Base-by-base conservation (phyloP, 2,329 filamentous ascomycete genomes). In the Hansfordia pulvinata region DNA sequence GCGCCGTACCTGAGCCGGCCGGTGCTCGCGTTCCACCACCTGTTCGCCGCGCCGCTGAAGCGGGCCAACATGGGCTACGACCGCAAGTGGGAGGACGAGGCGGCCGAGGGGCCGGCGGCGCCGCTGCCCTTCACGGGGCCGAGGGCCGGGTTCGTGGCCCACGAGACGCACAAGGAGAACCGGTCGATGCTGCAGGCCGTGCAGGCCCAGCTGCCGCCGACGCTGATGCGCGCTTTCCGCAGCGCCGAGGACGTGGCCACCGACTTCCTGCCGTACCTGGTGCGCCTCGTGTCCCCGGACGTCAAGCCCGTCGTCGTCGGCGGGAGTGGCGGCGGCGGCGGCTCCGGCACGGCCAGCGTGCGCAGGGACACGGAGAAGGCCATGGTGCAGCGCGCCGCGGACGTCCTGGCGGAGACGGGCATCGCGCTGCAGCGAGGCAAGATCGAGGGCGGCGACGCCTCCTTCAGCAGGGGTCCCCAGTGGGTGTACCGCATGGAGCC, bases 401-500 rank as follows among this genome's bases (percentile, higher is more conserved):
- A 77, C 34, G 76, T 86, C 0, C 80, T 98, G 63, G 67, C 71
- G n/a, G 82, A 84, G 11, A 67, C 88, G 10, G 81, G 85, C 10
- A 71, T 96, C 10, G 65, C 69, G 3, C 78, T 96, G 47, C 80
- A 93, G 37, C 78, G 76, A 43, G 78, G 80, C 9, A 75, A 76
- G 40, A 69, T 96, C 22, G 85, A 93, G 43, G 64, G 63, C 9
- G 64, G 63, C 9, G 77, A 81, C 19, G 65, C 66, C 6, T 50
- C 62, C 5, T 59, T 56, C 12, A 62, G 62, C 30, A 67, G 71
- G 18, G 75, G 69, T n/a, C 56, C 64, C 11, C 64, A 73, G 38
- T 96, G 76, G 66, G 76, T 93, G 7, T 96, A 93, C 52, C 74
- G 90, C 28, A 86, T 98, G 82, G 88, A 96, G 44, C 90, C 90